Conservation (phyloP, 2,329 filamentous ascomycete species). For the Fusarium sarcochroum region DNA sequence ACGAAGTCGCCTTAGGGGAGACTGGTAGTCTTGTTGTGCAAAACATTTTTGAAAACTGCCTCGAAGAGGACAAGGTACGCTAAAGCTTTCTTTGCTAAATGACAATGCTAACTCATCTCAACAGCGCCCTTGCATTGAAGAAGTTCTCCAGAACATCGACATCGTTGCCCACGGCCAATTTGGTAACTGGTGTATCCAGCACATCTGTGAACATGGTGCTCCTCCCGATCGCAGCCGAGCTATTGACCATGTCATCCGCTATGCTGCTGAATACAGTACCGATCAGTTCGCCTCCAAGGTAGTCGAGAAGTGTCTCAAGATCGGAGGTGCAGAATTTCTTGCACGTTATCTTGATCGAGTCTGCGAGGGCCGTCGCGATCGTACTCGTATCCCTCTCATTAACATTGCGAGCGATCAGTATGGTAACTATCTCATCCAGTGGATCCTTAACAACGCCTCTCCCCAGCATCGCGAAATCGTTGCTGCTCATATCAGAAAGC, state of each 20-base stretch:
- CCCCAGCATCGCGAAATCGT: slow-evolving; percentile 93
- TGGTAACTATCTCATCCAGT: slow-evolving; percentile 98
- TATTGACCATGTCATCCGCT: slow-evolving; percentile 94
- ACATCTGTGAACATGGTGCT: slow-evolving; percentile 96
- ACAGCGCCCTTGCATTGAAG: slow-evolving; percentile 97
- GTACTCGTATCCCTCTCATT: slow-evolving; percentile 95
- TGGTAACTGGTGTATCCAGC: slow-evolving; percentile 99
- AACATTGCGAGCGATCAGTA: slow-evolving; percentile 99
- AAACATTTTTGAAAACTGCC: slow-evolving; percentile 99
- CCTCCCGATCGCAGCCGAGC: slow-evolving; percentile 92
- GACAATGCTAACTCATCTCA: slow-evolving; percentile 34
- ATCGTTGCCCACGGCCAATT: slow-evolving; percentile 98
- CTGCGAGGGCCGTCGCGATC: slow-evolving; percentile 89
- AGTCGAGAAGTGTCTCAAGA: slow-evolving; percentile 98
- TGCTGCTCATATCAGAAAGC: slow-evolving; percentile 94
- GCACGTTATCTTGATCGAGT: slow-evolving; percentile 93
- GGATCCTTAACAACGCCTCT: slow-evolving; percentile 91
- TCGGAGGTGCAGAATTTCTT: slow-evolving; percentile 90
- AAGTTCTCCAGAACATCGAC: slow-evolving; percentile 95
- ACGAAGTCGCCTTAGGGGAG: slow-evolving; percentile 96
- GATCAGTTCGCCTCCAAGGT: slow-evolving; percentile 99
- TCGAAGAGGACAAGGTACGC: slow-evolving; percentile 95
- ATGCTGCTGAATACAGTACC: slow-evolving; percentile 96
- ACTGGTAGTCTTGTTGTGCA: slow-evolving; percentile 98
- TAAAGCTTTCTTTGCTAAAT: neutral